Evolutionary conservation across 257 asterid genomes (phyloP).

Genomic region (Gardenia jasminoides): DNA sequence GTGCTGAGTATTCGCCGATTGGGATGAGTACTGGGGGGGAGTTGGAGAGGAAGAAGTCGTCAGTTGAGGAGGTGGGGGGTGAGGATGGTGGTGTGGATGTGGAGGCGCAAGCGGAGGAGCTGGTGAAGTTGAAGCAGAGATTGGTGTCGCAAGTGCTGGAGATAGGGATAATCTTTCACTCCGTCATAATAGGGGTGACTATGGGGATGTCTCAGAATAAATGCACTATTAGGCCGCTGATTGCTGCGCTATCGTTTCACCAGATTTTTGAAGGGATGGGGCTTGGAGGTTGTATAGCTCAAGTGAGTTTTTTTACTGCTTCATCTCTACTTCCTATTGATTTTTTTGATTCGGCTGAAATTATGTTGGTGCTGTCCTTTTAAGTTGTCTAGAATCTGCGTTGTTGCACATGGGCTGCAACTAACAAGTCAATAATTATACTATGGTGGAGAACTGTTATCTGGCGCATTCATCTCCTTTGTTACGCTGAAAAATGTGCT

Average conservation of each 20-base stretch:
- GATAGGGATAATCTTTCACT: constrained; percentile 45
- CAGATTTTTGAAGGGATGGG: constrained; percentile 51
- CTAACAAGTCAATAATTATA: too few species aligned
- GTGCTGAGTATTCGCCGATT: constrained; percentile 16
- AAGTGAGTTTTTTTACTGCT: constrained; percentile 18
- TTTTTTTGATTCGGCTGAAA: neutral
- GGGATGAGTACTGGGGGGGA: constrained; percentile 22
- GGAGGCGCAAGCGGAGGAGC: constrained; percentile 23
- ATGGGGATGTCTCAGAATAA: constrained; percentile 47
- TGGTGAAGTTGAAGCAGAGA: constrained; percentile 36
- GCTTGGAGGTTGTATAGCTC: constrained; percentile 49
- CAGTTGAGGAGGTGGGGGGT: neutral
- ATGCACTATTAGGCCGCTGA: constrained; percentile 40
- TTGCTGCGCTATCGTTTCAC: constrained; percentile 43
- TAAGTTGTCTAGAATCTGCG: too few species aligned
- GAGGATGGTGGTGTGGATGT: constrained; percentile 11
- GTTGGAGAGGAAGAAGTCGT: constrained; percentile 12
- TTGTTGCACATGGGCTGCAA: too few species aligned
- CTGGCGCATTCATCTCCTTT: neutral
- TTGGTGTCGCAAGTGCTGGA: constrained; percentile 45
- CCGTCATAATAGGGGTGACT: constrained; percentile 44
- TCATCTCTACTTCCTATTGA: neutral
- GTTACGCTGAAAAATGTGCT: neutral
- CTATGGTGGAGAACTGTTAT: too few species aligned
- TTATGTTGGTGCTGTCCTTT: neutral